These are phyloP conservation scores for Cordyceps cicadae DNA, from an alignment of 2,329 filamentous ascomycete species.

Conservation along the genomic window DNA sequence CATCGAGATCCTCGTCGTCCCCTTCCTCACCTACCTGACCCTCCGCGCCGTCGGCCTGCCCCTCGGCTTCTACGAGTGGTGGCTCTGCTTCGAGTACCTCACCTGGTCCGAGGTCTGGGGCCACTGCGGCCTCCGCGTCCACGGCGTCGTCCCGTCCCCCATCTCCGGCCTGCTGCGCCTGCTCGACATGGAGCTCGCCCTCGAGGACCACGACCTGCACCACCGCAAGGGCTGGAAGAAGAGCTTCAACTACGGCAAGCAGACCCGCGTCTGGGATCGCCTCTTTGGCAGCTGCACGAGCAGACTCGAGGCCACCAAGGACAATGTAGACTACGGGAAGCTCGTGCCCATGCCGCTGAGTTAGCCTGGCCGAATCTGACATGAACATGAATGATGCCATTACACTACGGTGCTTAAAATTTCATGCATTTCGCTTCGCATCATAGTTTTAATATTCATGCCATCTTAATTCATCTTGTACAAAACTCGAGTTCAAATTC, in stretches of 20 bases:
- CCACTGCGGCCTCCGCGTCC: conserved; percentile 31
- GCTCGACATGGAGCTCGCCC: conserved; percentile 27
- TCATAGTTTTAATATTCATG: neutral
- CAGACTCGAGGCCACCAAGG: neutral
- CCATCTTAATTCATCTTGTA: neutral
- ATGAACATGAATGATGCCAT: too few relatives aligned
- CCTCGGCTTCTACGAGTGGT: conserved; percentile 39
- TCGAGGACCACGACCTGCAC: conserved; percentile 35
- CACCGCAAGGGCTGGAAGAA: conserved; percentile 28
- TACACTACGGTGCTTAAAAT: neutral
- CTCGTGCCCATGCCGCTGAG: neutral
- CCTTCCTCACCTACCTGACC: conserved; percentile 29
- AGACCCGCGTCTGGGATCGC: conserved; percentile 2
- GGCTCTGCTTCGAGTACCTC: conserved; percentile 36
- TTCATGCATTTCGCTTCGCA: neutral
- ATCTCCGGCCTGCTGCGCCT: conserved; percentile 25
- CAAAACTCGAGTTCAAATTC: too few relatives aligned
- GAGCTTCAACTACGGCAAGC: conserved; percentile 5
- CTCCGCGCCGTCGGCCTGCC: conserved; percentile 28
- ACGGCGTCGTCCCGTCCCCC: conserved; percentile 25
- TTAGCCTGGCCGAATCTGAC: neutral
- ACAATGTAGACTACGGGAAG: neutral
- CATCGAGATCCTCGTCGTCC: conserved; percentile 32
- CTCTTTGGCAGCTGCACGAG: conserved; percentile 1
- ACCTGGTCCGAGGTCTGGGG: conserved; percentile 32